Percentiles rank a stretch among this genome's conserved stretches.
These are phyloP conservation scores for Ramularia endophylla DNA, from an alignment of 2,329 filamentous ascomycete species.

Conservation along the genomic window DNA sequence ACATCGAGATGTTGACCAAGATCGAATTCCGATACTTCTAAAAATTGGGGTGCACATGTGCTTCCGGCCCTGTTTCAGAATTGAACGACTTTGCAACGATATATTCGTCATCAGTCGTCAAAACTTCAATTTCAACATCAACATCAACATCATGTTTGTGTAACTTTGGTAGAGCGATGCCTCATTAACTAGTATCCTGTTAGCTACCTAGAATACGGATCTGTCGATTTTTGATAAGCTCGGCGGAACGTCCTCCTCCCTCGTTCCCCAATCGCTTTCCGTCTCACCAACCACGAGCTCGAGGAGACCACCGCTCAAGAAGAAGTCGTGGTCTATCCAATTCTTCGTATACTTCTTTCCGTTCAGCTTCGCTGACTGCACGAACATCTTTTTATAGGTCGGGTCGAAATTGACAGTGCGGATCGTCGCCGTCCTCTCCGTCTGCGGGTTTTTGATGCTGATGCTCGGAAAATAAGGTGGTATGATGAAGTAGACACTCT, in stretches of 20 bases:
- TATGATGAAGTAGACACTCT: conserved; percentile 45
- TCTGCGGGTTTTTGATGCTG: conserved; percentile 51
- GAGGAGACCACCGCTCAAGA: conserved; percentile 56
- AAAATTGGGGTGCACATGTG: too few species aligned
- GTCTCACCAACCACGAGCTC: conserved; percentile 57
- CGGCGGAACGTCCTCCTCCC: conserved; percentile 43
- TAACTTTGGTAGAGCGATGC: too few species aligned
- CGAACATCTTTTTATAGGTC: conserved; percentile 45
- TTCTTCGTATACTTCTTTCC: conserved; percentile 55
- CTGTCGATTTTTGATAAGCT: too few species aligned
- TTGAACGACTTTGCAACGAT: too few species aligned
- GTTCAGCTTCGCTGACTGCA: conserved; percentile 62
- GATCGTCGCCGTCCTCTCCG: conserved; percentile 45
- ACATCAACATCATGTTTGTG: too few species aligned
- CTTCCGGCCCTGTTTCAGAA: too few species aligned
- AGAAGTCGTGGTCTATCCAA: conserved; percentile 63
- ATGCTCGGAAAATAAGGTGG: conserved; percentile 59
- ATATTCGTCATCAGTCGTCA: too few species aligned
- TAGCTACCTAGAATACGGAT: too few species aligned
- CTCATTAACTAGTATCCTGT: too few species aligned
- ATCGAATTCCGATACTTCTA: too few species aligned
- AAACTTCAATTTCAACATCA: too few species aligned
- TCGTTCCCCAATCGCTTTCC: conserved; percentile 42
- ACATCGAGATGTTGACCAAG: too few species aligned
- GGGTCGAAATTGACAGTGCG: conserved; percentile 42